A percentile compares a stretch with the other conserved stretches of the same genome.
These are phyloP conservation scores for Ophiostoma sp. DNA, from an alignment of 2,329 filamentous ascomycete genomes.

Conservation along the genomic window DNA sequence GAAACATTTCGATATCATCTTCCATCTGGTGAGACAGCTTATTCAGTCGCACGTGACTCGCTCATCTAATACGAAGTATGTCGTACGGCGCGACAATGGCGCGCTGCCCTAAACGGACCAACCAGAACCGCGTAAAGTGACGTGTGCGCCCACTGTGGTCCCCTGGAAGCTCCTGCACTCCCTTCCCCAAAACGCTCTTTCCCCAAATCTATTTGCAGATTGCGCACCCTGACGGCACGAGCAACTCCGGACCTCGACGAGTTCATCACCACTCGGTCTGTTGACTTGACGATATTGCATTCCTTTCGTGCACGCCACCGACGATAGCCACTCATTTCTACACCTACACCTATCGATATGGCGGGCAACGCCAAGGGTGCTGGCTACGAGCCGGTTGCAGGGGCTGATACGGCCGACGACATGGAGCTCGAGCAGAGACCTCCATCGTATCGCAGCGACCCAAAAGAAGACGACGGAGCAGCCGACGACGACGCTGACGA, in stretches of 20 bases:
- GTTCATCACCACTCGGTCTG: not conserved
- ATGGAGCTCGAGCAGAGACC: constrained; percentile 17
- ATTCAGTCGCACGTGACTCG: not conserved
- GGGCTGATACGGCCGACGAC: constrained; percentile 15
- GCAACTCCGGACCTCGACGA: not conserved
- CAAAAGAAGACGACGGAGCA: constrained; percentile 15
- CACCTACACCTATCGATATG: not conserved
- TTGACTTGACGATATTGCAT: not conserved
- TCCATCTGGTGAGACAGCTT: not conserved
- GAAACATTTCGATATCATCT: not conserved
- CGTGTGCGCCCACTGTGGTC: not conserved
- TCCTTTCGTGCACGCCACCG: too few species aligned
- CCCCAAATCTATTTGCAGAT: not conserved
- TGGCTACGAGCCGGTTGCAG: constrained; percentile 25
- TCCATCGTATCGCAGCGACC: not conserved
- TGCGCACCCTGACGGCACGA: not conserved
- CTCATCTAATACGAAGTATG: not conserved
- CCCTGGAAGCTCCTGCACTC: not conserved
- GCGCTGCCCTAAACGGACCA: not conserved
- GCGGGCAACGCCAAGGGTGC: constrained; percentile 1
- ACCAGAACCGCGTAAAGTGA: constrained; percentile 21
- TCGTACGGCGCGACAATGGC: not conserved
- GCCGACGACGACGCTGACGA: constrained; percentile 22
- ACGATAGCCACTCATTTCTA: not conserved
- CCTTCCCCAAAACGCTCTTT: not conserved